Evolutionary conservation across 2,329 filamentous ascomycete species (phyloP).

Genomic region (Dissoconium aciculare): DNA sequence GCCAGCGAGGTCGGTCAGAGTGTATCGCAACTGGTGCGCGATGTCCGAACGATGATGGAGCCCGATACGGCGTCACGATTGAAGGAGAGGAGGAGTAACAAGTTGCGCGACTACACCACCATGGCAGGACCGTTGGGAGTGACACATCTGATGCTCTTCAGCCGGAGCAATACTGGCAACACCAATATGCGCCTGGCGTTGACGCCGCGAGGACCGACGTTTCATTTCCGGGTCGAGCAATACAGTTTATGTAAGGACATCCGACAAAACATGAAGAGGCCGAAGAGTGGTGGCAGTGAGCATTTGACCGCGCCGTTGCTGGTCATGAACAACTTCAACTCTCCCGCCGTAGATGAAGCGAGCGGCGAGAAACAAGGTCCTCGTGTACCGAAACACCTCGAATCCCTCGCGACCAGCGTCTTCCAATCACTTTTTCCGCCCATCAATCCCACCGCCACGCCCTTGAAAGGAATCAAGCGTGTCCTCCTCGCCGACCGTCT

Average conservation of each 20-base stretch:
- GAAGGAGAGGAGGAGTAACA: constrained; percentile 79
- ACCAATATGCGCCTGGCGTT: constrained; percentile 80
- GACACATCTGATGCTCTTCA: constrained; percentile 84
- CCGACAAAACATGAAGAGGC: constrained; percentile 65
- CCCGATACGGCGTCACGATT: constrained; percentile 79
- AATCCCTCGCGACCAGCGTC: constrained; percentile 79
- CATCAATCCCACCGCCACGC: constrained; percentile 81
- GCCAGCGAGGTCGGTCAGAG: constrained; percentile 85
- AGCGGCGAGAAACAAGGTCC: constrained; percentile 27
- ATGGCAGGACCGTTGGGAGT: constrained; percentile 94
- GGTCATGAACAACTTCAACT: constrained; percentile 96
- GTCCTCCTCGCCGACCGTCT: constrained; percentile 85
- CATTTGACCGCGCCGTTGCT: constrained; percentile 76
- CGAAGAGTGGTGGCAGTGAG: constrained; percentile 64
- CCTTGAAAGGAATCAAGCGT: constrained; percentile 80
- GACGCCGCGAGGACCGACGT: constrained; percentile 76
- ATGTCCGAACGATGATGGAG: constrained; percentile 90
- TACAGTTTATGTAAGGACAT: constrained; percentile 93
- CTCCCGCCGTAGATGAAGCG: constrained; percentile 32
- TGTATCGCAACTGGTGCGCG: constrained; percentile 77
- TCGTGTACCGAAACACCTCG: constrained; percentile 75
- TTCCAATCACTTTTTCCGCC: constrained; percentile 95
- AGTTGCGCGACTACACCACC: constrained; percentile 76
- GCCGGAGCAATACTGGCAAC: constrained; percentile 75
- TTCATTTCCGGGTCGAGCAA: constrained; percentile 87